Evolutionary conservation across 2,329 filamentous ascomycete species (phyloP).

Genomic region (Sarocladium oryzae): DNA sequence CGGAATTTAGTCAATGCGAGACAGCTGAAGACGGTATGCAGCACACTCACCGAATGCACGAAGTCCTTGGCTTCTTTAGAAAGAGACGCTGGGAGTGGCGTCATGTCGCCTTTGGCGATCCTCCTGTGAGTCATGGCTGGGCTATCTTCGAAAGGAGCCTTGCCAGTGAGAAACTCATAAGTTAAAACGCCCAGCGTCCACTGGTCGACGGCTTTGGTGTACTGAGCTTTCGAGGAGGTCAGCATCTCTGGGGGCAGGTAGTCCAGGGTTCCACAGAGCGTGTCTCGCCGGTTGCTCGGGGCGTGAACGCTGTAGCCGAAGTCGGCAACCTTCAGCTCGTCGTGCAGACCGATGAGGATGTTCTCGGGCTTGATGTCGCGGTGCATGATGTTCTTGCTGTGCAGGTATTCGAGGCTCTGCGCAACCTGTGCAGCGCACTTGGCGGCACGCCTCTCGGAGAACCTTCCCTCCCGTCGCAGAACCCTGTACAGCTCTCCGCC

Average conservation of each 20-base stretch:
- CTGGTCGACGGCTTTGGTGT: background rate
- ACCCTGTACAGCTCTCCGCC: conserved; percentile 86
- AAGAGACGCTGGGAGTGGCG: no score
- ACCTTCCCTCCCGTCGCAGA: conserved; percentile 67
- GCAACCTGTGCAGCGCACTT: conserved; percentile 87
- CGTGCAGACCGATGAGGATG: conserved; percentile 12
- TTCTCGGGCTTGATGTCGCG: conserved; percentile 61
- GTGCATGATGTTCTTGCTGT: conserved; percentile 88
- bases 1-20: no score
- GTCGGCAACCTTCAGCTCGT: conserved; percentile 13
- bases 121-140: no score
- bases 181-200: background rate
- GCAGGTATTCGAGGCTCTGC: conserved; percentile 73
- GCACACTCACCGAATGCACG: conserved; percentile 22
- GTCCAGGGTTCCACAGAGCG: conserved; percentile 12
- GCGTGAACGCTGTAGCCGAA: conserved; percentile 15
- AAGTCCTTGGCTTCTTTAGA: no score
- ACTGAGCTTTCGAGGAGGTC: background rate
- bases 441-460: conserved; percentile 78
- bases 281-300: conserved; percentile 9
- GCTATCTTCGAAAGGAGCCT: no score
- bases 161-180: background rate
- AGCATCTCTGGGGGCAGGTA: conserved; percentile 13
- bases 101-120: no score
- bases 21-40: no score